These are phyloP conservation scores for Fraxinus ornus DNA, from an alignment of 305 asterid genomes.

Conservation along the genomic window DNA sequence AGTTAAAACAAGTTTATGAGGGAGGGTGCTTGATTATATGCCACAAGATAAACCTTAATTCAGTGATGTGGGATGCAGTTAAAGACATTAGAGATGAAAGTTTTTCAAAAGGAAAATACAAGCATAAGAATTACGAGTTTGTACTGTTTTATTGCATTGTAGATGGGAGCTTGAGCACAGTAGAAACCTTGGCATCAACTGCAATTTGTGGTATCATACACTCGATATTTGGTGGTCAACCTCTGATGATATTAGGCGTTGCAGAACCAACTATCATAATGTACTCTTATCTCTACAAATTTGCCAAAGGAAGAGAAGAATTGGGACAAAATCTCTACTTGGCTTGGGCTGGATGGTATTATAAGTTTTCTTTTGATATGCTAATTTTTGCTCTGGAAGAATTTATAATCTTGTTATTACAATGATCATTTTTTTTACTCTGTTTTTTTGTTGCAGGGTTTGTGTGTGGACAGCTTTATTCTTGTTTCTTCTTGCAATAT, in stretches of 20 bases:
- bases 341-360: slow-evolving; percentile 88
- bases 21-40: not conserved
- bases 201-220: slow-evolving; percentile 84
- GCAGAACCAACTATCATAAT: slow-evolving; percentile 88
- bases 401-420: not conserved
- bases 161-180: slow-evolving; percentile 71
- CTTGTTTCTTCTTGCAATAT: slow-evolving; percentile 65
- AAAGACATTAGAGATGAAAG: not conserved
- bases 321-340: slow-evolving; percentile 64
- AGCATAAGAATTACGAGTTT: not conserved
- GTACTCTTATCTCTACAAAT: slow-evolving; percentile 69
- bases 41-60: not conserved
- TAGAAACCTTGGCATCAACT: slow-evolving; percentile 73
- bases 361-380: not conserved
- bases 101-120: not conserved
- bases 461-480: slow-evolving; percentile 82
- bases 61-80: not conserved
- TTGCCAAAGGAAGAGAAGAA: slow-evolving; percentile 51
- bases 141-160: not conserved
- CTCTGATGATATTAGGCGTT: slow-evolving; percentile 77
- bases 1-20: not conserved
- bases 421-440: not conserved
- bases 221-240: slow-evolving; percentile 77
- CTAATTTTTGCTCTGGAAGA: not conserved
- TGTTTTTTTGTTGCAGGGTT: slow-evolving; percentile 46